Base-by-base conservation (phyloP, 768 basidiomycete genomes). In the Auriscalpium microsporum region DNA sequence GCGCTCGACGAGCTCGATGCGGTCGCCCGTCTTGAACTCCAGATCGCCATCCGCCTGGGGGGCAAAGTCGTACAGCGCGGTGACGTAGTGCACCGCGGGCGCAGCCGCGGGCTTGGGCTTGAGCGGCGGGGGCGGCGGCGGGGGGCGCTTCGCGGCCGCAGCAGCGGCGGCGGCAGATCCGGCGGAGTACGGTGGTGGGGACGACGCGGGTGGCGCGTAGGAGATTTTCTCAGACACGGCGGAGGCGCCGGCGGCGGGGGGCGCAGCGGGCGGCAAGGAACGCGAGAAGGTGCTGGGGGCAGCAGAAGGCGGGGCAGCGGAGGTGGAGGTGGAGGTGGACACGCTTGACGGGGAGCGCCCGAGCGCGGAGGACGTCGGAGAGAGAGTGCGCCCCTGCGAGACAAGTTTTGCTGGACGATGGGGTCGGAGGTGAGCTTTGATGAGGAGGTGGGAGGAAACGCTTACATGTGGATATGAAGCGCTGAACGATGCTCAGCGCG, bases 21-120 rank as follows among this genome's bases (percentile, higher is more conserved):
- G 76, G 69, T 97, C 94, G 14, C 95, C 95, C 14, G 83, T 81
- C 58, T 76, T 82, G 74, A 98, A 98, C 1, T 86, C 87, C 54
- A 98, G 73, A 70, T 98, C 95, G 1, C 95, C 95, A 0, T 89
- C 92, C 42, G 94, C 90, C 79, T 95, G 94, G 17, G 96, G 92
- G 37, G 77, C 78, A 67, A 95, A 99, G 69, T 99, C 96, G 66
- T 96, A 99, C 65, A 98, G 67, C 34, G 96, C 96, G 10, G 90
- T 86, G 23, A 94, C 93, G 64, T 92, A 93, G 68, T 84, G 80
- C 3, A 73, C 73, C 1, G 81, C 81, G 34, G 78, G 75, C 68
- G 87, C 90, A 6, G 90, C 90, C 67, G 93, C 94, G 45, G 90
- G 82, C 72, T 93, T 94, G 63, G 90, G 82, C 72, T 93, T 94